These are phyloP conservation scores for Bipolaris oryzae DNA, from an alignment of 2,329 filamentous ascomycete species.

Conservation along the genomic window DNA sequence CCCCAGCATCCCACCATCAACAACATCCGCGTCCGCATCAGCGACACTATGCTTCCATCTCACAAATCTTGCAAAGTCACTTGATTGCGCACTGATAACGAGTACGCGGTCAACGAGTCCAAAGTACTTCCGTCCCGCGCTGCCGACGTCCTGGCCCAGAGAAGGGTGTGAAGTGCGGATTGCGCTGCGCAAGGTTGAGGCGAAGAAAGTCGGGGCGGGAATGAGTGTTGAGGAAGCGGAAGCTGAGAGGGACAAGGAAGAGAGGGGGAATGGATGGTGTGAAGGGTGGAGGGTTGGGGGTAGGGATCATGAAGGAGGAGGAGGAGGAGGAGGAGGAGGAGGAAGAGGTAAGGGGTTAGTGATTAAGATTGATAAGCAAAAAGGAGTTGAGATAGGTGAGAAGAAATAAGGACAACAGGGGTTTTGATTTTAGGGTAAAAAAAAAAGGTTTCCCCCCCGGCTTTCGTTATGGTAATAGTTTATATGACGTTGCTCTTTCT, in stretches of 20 bases:
- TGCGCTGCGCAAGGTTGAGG: conserved; percentile 39
- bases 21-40: conserved; percentile 24
- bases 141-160: conserved; percentile 40
- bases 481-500: too few relatives aligned
- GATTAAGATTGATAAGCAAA: conserved; percentile 33
- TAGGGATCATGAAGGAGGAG: background rate
- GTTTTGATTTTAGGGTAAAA: background rate
- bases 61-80: conserved; percentile 6
- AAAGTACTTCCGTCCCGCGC: conserved; percentile 16
- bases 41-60: conserved; percentile 21
- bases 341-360: conserved; percentile 28
- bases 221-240: conserved; percentile 49
- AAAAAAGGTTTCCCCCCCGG: too few relatives aligned
- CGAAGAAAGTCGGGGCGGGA: conserved; percentile 46
- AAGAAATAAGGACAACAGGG: background rate
- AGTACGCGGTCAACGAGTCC: too few relatives aligned
- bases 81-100: conserved; percentile 12
- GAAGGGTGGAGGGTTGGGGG: conserved; percentile 41
- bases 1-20: background rate
- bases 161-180: conserved; percentile 39
- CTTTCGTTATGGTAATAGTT: too few relatives aligned
- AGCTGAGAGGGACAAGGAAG: conserved; percentile 36
- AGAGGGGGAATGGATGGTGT: conserved; percentile 46
- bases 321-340: background rate
- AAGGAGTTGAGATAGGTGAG: conserved; percentile 20